Conservation (phyloP, 495 filamentous ascomycete species). For the Entonaema liquescens region DNA sequence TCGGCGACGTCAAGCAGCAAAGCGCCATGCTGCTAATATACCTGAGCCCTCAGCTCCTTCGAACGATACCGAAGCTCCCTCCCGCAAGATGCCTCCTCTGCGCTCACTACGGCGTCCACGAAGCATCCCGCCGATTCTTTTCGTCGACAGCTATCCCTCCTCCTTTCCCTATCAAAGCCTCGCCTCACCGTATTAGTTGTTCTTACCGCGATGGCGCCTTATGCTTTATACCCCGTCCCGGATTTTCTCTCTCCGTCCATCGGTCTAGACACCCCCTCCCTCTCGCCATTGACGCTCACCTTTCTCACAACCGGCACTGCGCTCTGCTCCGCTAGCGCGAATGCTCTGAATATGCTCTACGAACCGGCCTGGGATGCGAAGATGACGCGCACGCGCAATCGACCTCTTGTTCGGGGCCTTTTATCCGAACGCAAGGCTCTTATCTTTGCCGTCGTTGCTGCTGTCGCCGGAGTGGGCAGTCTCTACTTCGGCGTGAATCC, state of each 20-base stretch:
- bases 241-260: constrained; percentile 75
- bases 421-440: constrained; percentile 78
- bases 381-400: constrained; percentile 90
- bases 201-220: constrained; percentile 88
- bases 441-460: constrained; percentile 78
- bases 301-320: constrained; percentile 92
- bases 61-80: constrained; percentile 48
- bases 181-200: constrained; percentile 92
- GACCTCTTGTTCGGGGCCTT: constrained; percentile 86
- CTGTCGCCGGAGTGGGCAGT: constrained; percentile 68
- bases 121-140: constrained; percentile 72
- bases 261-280: constrained; percentile 74
- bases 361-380: constrained; percentile 89
- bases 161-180: constrained; percentile 92
- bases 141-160: constrained; percentile 79
- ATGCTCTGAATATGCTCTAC: constrained; percentile 96
- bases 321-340: constrained; percentile 84
- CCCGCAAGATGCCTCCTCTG: constrained; percentile 84
- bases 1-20: constrained; percentile 52
- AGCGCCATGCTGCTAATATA: constrained; percentile 35
- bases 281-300: constrained; percentile 87
- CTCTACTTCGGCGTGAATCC: constrained; percentile 94
- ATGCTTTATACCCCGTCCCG: constrained; percentile 90
- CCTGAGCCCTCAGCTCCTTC: constrained; percentile 5
- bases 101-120: constrained; percentile 76